Conservation (phyloP, 2,329 filamentous ascomycete species). For the Exophiala sp. region DNA sequence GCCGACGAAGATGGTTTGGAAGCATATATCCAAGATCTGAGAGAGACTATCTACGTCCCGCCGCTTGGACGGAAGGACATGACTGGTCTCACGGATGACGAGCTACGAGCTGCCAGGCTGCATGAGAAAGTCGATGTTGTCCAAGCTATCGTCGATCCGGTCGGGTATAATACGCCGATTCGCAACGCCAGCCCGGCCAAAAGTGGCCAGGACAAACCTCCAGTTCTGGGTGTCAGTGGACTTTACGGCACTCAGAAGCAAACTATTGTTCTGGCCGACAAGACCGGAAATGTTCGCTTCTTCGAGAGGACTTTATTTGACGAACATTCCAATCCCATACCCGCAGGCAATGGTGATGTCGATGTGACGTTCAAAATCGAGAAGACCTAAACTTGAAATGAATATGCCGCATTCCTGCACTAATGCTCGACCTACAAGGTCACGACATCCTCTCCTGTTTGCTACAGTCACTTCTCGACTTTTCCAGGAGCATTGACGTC, state of each 20-base stretch:
- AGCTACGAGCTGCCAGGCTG: conserved; percentile 36
- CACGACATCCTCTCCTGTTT: too few species aligned
- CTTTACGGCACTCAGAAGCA: conserved; percentile 62
- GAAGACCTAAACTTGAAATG: not conserved
- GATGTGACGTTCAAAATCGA: conserved; percentile 45
- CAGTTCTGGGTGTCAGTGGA: conserved; percentile 40
- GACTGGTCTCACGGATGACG: conserved; percentile 32
- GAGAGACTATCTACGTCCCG: conserved; percentile 58
- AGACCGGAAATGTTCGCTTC: conserved; percentile 53
- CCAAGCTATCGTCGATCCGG: conserved; percentile 26
- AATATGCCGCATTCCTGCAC: too few species aligned
- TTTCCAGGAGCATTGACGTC: too few species aligned
- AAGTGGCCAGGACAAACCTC: conserved; percentile 12
- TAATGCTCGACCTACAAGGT: too few species aligned
- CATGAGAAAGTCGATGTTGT: conserved; percentile 30
- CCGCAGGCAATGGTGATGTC: conserved; percentile 44
- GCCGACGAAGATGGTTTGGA: conserved; percentile 44
- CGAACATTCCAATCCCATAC: conserved; percentile 44
- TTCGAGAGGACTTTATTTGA: conserved; percentile 58
- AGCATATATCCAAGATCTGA: conserved; percentile 51
- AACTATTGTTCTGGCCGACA: conserved; percentile 53
- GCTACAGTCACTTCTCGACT: too few species aligned
- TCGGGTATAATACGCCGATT: conserved; percentile 20
- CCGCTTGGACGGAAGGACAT: conserved; percentile 46
- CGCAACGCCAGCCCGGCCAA: conserved; percentile 26